Evolutionary conservation across 192 early-diverging fungal genomes (phyloP).

Genomic region (Podila horticola): DNA sequence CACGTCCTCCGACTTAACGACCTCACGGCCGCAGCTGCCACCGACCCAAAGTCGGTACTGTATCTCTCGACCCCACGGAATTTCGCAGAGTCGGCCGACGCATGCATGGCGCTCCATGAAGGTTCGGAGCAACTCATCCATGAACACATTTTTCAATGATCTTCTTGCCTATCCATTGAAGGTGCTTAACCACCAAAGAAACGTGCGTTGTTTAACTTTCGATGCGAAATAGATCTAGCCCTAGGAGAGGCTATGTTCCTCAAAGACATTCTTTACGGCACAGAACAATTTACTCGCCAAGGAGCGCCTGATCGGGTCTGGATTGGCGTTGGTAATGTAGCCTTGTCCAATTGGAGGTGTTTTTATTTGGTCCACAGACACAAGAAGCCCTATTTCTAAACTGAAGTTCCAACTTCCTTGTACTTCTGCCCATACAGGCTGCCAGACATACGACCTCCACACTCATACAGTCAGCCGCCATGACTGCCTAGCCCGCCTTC

Average conservation of each 20-base stretch:
- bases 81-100: neutral
- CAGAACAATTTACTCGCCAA: neutral
- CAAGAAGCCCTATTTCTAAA: neutral
- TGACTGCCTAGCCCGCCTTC: neutral
- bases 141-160: too few relatives aligned
- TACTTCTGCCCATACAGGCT: neutral
- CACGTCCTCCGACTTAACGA: neutral
- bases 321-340: neutral
- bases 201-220: too few relatives aligned
- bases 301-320: neutral
- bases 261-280: neutral
- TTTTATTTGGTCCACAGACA: neutral
- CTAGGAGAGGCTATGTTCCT: neutral
- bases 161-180: too few relatives aligned
- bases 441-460: neutral
- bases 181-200: too few relatives aligned
- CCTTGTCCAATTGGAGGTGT: neutral
- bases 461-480: neutral
- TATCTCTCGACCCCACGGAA: neutral
- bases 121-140: neutral
- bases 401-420: neutral
- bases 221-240: neutral
- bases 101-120: neutral
- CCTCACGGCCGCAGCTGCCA: neutral
- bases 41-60: neutral